Evolutionary conservation across 805 yeast genomes (phyloP).

Genomic region (Schizosaccharomyces japonicus): DNA sequence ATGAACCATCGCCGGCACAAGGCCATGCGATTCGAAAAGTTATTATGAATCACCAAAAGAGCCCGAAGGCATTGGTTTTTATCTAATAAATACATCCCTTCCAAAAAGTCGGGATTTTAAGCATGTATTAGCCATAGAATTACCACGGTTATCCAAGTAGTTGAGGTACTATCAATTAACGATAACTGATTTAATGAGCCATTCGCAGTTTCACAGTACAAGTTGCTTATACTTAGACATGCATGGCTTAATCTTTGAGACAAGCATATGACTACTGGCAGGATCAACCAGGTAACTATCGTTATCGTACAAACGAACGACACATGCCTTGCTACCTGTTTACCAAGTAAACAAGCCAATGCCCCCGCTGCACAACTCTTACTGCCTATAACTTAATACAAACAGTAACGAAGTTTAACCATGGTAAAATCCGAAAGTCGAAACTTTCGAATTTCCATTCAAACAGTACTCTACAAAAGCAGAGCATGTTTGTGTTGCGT

Average conservation of each 20-base stretch:
- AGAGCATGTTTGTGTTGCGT: no score
- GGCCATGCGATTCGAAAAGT: slow-evolving; percentile 23
- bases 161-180: slow-evolving; percentile 25
- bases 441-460: slow-evolving; percentile 25
- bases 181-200: slow-evolving; percentile 29
- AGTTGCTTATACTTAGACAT: slow-evolving; percentile 27
- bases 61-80: slow-evolving; percentile 22
- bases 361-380: slow-evolving; percentile 22
- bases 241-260: slow-evolving; percentile 29
- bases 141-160: slow-evolving; percentile 27
- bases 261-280: slow-evolving; percentile 31
- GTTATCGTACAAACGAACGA: slow-evolving; percentile 23
- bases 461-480: slow-evolving; percentile 25
- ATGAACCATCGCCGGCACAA: slow-evolving; percentile 26
- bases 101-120: slow-evolving; percentile 20
- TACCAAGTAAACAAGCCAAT: slow-evolving; percentile 21
- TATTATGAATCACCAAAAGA: slow-evolving; percentile 24
- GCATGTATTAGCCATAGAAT: slow-evolving; percentile 29
- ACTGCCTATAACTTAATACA: slow-evolving; percentile 24
- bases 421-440: slow-evolving; percentile 24
- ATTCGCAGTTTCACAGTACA: slow-evolving; percentile 28
- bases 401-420: slow-evolving; percentile 24
- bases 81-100: slow-evolving; percentile 24
- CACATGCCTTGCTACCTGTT: slow-evolving; percentile 23
- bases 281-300: slow-evolving; percentile 26